Conservation (phyloP, 2,329 filamentous ascomycete species). For the Ophiocordyceps unilateralis region DNA sequence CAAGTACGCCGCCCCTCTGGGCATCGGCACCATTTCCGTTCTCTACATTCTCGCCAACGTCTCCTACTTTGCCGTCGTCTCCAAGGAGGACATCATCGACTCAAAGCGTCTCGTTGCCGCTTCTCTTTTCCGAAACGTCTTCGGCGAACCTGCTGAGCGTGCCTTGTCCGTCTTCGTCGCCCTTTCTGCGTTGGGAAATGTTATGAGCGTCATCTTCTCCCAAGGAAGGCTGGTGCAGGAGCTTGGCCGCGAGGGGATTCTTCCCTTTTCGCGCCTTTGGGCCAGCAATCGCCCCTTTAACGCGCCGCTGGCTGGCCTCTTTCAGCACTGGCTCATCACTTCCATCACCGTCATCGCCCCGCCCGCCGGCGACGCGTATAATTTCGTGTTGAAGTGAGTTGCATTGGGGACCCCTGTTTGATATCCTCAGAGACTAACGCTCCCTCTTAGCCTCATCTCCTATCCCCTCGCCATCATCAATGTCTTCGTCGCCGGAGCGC, state of each 20-base stretch:
- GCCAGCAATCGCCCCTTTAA: conserved; percentile 48
- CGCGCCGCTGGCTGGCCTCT: conserved; percentile 41
- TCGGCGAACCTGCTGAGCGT: conserved; percentile 34
- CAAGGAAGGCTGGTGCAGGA: conserved; percentile 50
- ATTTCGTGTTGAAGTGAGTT: conserved; percentile 40
- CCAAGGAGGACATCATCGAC: conserved; percentile 33
- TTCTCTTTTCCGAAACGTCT: conserved; percentile 37
- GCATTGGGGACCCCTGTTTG: background rate
- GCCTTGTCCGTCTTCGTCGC: conserved; percentile 49
- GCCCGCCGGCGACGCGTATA: conserved; percentile 49
- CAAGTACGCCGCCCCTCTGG: conserved; percentile 45
- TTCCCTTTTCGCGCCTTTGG: conserved; percentile 45
- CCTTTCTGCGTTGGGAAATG: conserved; percentile 50
- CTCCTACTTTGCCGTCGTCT: conserved; percentile 44
- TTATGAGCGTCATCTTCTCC: conserved; percentile 50
- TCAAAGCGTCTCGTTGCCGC: conserved; percentile 35
- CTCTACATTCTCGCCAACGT: conserved; percentile 53
- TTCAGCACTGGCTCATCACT: conserved; percentile 46
- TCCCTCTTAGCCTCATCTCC: conserved; percentile 33
- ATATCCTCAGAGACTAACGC: background rate
- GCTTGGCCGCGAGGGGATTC: conserved; percentile 46
- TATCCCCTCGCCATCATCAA: conserved; percentile 45
- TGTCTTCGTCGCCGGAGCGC: conserved; percentile 32
- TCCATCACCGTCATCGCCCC: conserved; percentile 50
- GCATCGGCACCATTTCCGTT: conserved; percentile 37